These are phyloP conservation scores for Sanguinoderma infundibulare DNA, from an alignment of 1,284 basidiomycete genomes.

Conservation along the genomic window DNA sequence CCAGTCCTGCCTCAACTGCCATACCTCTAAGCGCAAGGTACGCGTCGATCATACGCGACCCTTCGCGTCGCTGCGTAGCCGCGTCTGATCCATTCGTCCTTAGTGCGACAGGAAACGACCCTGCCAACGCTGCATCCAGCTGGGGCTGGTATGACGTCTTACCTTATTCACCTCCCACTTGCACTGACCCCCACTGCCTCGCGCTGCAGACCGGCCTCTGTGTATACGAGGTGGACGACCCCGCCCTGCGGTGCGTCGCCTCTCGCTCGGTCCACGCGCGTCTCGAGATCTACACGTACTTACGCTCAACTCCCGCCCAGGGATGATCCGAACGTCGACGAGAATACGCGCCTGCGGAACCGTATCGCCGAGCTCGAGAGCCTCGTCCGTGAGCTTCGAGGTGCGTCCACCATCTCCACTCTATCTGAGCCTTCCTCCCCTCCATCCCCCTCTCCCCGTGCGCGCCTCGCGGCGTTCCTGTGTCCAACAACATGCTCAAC, in stretches of 20 bases:
- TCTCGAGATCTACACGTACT: conserved; percentile 20
- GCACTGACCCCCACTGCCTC: conserved; percentile 1
- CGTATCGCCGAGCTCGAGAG: conserved; percentile 90
- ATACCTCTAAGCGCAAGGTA: conserved; percentile 91
- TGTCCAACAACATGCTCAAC: conserved; percentile 5
- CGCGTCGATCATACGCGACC: conserved; percentile 27
- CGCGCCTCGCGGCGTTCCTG: conserved; percentile 2
- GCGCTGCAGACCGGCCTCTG: conserved; percentile 89
- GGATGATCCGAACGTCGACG: conserved; percentile 83
- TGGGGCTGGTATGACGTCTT: conserved; percentile 61
- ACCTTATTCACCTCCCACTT: conserved; percentile 21
- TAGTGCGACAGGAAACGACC: conserved; percentile 84
- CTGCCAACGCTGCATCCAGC: conserved; percentile 86
- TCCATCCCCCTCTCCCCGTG: conserved; percentile 5
- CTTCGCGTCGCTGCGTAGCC: background rate
- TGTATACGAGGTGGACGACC: conserved; percentile 92
- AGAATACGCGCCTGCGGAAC: conserved; percentile 80
- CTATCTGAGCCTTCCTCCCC: conserved; percentile 4
- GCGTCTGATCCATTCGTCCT: conserved; percentile 1
- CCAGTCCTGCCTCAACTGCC: conserved; percentile 88
- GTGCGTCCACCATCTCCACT: conserved; percentile 40
- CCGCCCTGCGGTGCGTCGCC: conserved; percentile 68
- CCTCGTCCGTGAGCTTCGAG: conserved; percentile 81
- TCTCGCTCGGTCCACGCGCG: conserved; percentile 7
- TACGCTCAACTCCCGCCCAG: conserved; percentile 42